Evolutionary conservation across 2,329 filamentous ascomycete genomes (phyloP).

Genomic region (Trichoderma harzianum): DNA sequence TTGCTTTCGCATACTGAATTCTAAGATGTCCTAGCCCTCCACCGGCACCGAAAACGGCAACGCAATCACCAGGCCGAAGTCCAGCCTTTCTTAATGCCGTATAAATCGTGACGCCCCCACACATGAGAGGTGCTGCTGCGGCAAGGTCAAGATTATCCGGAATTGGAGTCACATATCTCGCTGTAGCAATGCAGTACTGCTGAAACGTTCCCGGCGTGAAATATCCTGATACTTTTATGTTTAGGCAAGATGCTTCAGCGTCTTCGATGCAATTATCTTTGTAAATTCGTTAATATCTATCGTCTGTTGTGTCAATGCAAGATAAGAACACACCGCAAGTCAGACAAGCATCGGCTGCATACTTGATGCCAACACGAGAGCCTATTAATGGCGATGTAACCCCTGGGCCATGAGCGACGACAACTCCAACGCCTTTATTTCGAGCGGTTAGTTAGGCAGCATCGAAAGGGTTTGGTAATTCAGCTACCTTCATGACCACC

Average conservation of each 20-base stretch:
- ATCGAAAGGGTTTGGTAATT: neutral
- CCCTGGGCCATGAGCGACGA: neutral
- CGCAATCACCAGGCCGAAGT: neutral
- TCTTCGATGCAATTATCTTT: neutral
- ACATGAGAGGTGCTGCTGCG: neutral
- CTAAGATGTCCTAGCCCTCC: slow-evolving; percentile 31
- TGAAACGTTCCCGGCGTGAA: neutral
- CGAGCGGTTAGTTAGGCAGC: neutral
- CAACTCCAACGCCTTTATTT: neutral
- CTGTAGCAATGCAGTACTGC: neutral
- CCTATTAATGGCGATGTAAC: neutral
- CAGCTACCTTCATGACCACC: neutral
- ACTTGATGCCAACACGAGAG: neutral
- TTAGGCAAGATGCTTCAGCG: neutral
- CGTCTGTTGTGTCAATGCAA: fast-evolving
- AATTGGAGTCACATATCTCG: neutral
- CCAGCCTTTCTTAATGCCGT: neutral
- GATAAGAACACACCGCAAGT: neutral
- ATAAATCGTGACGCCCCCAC: neutral
- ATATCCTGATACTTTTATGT: neutral
- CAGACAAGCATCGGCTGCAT: neutral
- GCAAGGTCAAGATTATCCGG: neutral
- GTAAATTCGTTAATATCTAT: neutral
- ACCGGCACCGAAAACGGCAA: slow-evolving; percentile 21
- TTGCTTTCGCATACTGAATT: slow-evolving; percentile 29